phyloP scores from a whole-genome alignment of 176 grass and related monocot species.

The Oryza meridionalis region DNA sequence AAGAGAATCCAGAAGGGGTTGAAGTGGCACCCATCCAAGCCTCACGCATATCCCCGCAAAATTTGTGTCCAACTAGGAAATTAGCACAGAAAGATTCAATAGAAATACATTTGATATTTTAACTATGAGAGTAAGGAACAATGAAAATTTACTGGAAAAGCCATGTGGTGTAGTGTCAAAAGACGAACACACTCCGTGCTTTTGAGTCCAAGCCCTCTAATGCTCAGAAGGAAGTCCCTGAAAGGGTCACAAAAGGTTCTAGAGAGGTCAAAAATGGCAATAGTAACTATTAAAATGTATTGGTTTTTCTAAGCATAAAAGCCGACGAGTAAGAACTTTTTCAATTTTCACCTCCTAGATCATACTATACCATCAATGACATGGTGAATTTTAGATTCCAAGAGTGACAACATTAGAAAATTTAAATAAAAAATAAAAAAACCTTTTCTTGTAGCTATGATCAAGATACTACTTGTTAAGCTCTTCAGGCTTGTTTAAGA shows the following conservation, averaged over 20 bases:
- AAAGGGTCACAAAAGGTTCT: conserved; percentile 28
- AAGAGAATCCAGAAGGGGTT: conserved; percentile 85
- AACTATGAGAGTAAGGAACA: neutral
- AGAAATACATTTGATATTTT: conserved; percentile 9
- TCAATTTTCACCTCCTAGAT: neutral
- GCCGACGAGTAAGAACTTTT: neutral
- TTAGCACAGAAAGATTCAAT: conserved; percentile 39
- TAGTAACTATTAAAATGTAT: neutral
- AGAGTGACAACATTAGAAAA: neutral
- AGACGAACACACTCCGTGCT: conserved; percentile 88
- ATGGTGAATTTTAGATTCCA: conserved; percentile 5
- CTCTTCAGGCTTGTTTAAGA: neutral
- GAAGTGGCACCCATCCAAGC: conserved; percentile 94
- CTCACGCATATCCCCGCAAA: conserved; percentile 91
- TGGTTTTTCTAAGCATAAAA: neutral
- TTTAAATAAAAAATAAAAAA: neutral
- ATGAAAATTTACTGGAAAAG: conserved; percentile 71
- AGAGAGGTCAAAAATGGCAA: conserved; percentile 33
- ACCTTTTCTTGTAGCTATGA: conserved; percentile 15
- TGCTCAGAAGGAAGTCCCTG: conserved; percentile 89
- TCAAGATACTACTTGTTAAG: conserved; percentile 4
- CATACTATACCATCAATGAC: conserved; percentile 8
- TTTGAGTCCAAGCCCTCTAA: conserved; percentile 89
- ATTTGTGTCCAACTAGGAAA: conserved; percentile 84
- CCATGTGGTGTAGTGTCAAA: conserved; percentile 84